These are phyloP conservation scores for Komagataella phaffii DNA, from an alignment of 805 yeast genomes.

Conservation along the genomic window DNA sequence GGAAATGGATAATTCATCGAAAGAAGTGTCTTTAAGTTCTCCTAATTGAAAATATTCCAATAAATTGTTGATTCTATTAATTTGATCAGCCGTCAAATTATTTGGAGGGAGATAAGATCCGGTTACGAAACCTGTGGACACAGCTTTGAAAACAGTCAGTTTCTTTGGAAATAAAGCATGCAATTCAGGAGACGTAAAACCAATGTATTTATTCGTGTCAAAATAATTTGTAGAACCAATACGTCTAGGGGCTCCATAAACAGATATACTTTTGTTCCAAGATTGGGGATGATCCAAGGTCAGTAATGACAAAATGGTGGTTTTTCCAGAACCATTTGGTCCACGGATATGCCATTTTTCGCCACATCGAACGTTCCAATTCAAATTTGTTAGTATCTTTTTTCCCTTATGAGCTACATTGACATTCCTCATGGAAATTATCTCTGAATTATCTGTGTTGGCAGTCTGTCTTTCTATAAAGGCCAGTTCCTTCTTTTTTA, in stretches of 20 bases:
- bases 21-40: conserved; percentile 21
- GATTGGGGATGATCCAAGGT: conserved; percentile 97
- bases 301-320: conserved; percentile 70
- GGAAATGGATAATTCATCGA: conserved; percentile 47
- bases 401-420: conserved; percentile 53
- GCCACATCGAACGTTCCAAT: conserved; percentile 56
- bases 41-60: conserved; percentile 31
- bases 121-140: conserved; percentile 64
- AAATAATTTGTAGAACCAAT: conserved; percentile 71
- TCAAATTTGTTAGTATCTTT: conserved; percentile 43
- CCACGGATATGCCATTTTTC: conserved; percentile 87
- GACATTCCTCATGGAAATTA: conserved; percentile 45
- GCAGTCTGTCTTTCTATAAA: conserved; percentile 1
- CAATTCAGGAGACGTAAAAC: conserved; percentile 83
- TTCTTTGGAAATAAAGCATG: conserved; percentile 70
- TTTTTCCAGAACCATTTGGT: conserved; percentile 86
- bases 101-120: conserved; percentile 49
- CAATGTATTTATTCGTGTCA: conserved; percentile 66
- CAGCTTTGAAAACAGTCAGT: conserved; percentile 38
- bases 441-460: not conserved
- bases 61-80: conserved; percentile 26
- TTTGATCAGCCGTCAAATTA: conserved; percentile 22
- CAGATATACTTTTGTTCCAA: conserved; percentile 59
- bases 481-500: conserved; percentile 1
- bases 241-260: conserved; percentile 54